Evolutionary conservation across 305 asterid genomes (phyloP), one percentile per base, ranked within the genome.

Genomic region (Nicotiana rustica): DNA sequence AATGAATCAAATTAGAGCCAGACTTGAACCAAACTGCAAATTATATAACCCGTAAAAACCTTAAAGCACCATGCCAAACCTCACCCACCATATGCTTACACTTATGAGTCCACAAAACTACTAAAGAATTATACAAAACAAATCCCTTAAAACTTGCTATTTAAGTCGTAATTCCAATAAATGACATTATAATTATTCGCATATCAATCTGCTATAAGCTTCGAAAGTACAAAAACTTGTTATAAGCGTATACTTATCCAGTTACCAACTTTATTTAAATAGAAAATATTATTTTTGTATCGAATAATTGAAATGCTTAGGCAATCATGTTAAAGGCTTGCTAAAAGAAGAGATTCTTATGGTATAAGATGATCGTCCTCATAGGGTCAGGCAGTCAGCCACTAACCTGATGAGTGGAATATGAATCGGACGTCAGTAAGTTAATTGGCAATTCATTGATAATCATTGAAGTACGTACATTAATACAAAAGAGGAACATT

Each of bases 391-490:
- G 47, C 47, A 41, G 47, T 41, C 49, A 41, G 62, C 62, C 79
- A 47, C 79, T 73, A 49, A 49, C 44, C 25, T 25, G 25, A 25
- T 73, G 21, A 73, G 79, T 73, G 79, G 64, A 12, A 49, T 14
- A 73, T 73, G 79, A 73, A 3, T 73, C 41, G 56, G 62, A 73
- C 15, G 21, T 25, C 41, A 73, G 38, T 73, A 71, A 44, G 59
- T 71, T 21, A 73, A 47, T 73, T 49, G 41, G 41, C 64, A 49
- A 25, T 41, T 13, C 41, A 25, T 19, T 47, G 7, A 71, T 21
- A 66, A 31, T 66, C 73, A 66, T 14, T 66, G 73, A 10, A 9
- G 38, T 64, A 25, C 67, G n/a, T 25, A 64, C 31, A 29, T 29
- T 29, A 29, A 29, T 29, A 29, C n/a, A 62, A 38, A 38, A 36